Percentiles rank a stretch among this genome's conserved stretches.
Conservation (phyloP, 805 yeast species). For the Pichia insulana region DNA sequence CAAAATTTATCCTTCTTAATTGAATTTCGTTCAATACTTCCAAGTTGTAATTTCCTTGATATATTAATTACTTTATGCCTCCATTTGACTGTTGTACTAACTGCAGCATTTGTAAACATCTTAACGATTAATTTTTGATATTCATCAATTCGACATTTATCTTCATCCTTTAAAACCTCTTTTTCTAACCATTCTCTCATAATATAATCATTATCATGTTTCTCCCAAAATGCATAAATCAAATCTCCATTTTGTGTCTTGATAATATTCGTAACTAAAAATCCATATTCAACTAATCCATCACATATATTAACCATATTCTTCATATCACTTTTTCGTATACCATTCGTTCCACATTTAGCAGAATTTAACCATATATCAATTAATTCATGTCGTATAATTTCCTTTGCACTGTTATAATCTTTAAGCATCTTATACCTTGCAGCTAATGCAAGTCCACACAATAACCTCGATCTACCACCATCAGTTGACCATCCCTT, state of each 20-base stretch:
- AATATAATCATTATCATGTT: slow-evolving; percentile 12
- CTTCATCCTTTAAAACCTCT: neutral
- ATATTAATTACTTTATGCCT: slow-evolving; percentile 9
- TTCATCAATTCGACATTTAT: slow-evolving; percentile 1
- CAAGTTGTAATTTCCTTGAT: slow-evolving; percentile 10
- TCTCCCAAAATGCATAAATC: slow-evolving; percentile 23
- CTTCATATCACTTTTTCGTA: slow-evolving; percentile 10
- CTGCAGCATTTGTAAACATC: slow-evolving; percentile 9
- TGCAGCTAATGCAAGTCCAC: slow-evolving; percentile 18
- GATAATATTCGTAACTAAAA: slow-evolving; percentile 10
- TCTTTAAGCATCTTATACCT: slow-evolving; percentile 18
- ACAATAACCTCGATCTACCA: slow-evolving; percentile 11
- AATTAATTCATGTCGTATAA: slow-evolving; percentile 12
- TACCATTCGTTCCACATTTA: neutral
- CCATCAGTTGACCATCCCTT: slow-evolving; percentile 5
- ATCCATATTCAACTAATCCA: slow-evolving; percentile 7
- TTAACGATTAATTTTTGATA: slow-evolving; percentile 11
- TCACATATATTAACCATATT: slow-evolving; percentile 17
- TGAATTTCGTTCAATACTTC: slow-evolving; percentile 1
- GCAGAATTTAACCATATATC: slow-evolving; percentile 19
- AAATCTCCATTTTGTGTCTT: slow-evolving; percentile 10
- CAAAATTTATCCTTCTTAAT: slow-evolving; percentile 10
- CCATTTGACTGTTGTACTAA: slow-evolving; percentile 9
- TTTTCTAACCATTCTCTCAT: slow-evolving; percentile 11
- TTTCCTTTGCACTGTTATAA: slow-evolving; percentile 10